Percentiles rank a stretch among this genome's conserved stretches.
These are phyloP conservation scores for Sporothrix variecibatus DNA, from an alignment of 2,329 filamentous ascomycete species.

Conservation along the genomic window DNA sequence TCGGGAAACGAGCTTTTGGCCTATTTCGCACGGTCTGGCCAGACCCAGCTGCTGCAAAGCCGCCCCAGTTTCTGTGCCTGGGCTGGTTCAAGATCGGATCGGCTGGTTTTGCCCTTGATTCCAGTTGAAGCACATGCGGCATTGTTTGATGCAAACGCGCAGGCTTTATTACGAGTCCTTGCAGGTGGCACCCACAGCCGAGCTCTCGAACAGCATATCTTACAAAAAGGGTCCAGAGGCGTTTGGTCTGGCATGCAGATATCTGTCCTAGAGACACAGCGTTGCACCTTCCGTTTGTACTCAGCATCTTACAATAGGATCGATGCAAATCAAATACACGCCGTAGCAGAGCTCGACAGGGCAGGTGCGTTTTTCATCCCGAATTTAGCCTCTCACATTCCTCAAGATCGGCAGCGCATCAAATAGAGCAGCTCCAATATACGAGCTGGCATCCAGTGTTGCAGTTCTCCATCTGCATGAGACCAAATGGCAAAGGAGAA, in stretches of 20 bases:
- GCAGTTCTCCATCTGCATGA: not conserved
- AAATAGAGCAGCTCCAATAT: not conserved
- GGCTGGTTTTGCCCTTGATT: conserved; percentile 4
- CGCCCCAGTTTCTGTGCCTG: not conserved
- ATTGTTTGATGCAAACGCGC: conserved; percentile 2
- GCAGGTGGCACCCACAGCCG: not conserved
- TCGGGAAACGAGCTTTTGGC: not conserved
- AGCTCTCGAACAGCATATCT: not conserved
- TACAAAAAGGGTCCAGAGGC: not conserved
- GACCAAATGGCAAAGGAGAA: not conserved
- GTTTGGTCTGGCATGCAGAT: not conserved
- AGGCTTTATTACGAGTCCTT: not conserved
- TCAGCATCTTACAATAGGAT: not conserved
- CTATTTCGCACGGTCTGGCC: conserved; percentile 14
- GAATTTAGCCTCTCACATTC: not conserved
- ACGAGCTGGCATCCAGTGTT: not conserved
- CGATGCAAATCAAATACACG: not conserved
- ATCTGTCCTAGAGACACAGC: not conserved
- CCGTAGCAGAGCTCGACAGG: not conserved
- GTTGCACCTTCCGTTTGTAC: not conserved
- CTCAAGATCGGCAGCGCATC: not conserved
- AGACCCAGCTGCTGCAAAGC: not conserved
- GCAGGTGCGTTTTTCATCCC: not conserved
- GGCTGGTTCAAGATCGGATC: conserved; percentile 17
- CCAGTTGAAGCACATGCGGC: conserved; percentile 6